Evolutionary conservation across 2,329 filamentous ascomycete genomes (phyloP), one percentile per base, ranked within the genome.

Genomic region (Pseudocercospora fijiensis): DNA sequence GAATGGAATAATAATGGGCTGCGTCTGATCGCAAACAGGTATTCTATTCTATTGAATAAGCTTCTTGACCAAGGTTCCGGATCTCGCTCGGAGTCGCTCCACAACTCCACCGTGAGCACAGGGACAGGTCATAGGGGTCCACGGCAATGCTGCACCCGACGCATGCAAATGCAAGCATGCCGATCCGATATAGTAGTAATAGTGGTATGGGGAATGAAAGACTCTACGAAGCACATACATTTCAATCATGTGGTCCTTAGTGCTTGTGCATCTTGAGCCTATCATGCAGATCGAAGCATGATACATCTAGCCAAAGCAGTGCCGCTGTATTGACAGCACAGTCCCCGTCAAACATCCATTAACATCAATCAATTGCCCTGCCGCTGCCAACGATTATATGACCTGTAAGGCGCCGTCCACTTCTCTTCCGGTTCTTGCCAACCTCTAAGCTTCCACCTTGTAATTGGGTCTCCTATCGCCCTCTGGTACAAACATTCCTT

Each of bases 31-130:
- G 49, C 49, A 53, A 53, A 53, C 49, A 53, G 49, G 49, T 53
- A 53, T 53, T 53, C 22, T 51, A 51, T 51, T 26, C n/a, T 53
- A 53, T 52, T 27, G 49, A 52, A 52, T 52, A 52, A 52, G 49
- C 49, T 27, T 27, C 24, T 27, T 26, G 16, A 28, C 26, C 16
- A 28, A 18, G 27, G 30, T 56, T 37, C 53, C 26, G 52, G 26
- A 56, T 56, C 52, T 56, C 52, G n/a, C 52, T 56, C 6, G 26
- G 37, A 37, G 27, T 56, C 52, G n/a, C 52, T 56, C 6, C 28
- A n/a, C 52, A 37, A 16, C 53, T 56, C 27, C 37, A 41, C 37
- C 53, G 53, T 26, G n/a, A 41, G 49, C 49, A 53, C 45, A 13
- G 49, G 49, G 22, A 53, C 49, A 53, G n/a, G n/a, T n/a, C n/a